These are phyloP conservation scores for Zychaea mexicana DNA, from an alignment of 371 early-diverging fungal genomes.

Conservation along the genomic window DNA sequence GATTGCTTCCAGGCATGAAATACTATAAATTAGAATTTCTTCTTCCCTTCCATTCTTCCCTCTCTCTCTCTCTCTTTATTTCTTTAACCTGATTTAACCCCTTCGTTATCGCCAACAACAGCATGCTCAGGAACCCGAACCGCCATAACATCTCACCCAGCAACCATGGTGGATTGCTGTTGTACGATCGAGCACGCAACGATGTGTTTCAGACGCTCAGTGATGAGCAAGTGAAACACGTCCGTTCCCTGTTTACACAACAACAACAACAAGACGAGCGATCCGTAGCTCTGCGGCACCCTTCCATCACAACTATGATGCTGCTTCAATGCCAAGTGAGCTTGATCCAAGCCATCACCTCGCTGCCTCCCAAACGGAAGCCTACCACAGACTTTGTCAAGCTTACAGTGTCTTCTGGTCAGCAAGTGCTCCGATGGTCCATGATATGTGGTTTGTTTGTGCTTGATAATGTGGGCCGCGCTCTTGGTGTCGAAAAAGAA, in stretches of 20 bases:
- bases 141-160: too few relatives aligned
- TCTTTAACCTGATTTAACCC: too few relatives aligned
- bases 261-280: background rate
- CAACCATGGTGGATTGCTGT: too few relatives aligned
- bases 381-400: constrained; percentile 1
- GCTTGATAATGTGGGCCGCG: constrained; percentile 33
- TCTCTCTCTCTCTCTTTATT: too few relatives aligned
- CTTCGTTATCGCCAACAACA: too few relatives aligned
- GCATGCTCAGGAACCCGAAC: too few relatives aligned
- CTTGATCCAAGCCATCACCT: constrained; percentile 28
- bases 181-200: background rate
- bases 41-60: too few relatives aligned
- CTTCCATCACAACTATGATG: constrained; percentile 38
- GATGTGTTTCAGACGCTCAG: background rate
- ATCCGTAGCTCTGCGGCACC: constrained; percentile 4
- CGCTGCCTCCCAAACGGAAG: constrained; percentile 17
- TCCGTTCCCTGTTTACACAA: background rate
- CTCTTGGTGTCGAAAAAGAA: constrained; percentile 33
- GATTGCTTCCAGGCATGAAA: background rate
- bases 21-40: background rate
- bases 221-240: background rate
- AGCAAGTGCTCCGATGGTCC: constrained; percentile 29
- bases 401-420: background rate
- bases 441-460: constrained; percentile 23
- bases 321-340: constrained; percentile 37